phyloP scores from a whole-genome alignment of 2,329 filamentous ascomycete species.

The Coccinonectria pachysandricola region DNA sequence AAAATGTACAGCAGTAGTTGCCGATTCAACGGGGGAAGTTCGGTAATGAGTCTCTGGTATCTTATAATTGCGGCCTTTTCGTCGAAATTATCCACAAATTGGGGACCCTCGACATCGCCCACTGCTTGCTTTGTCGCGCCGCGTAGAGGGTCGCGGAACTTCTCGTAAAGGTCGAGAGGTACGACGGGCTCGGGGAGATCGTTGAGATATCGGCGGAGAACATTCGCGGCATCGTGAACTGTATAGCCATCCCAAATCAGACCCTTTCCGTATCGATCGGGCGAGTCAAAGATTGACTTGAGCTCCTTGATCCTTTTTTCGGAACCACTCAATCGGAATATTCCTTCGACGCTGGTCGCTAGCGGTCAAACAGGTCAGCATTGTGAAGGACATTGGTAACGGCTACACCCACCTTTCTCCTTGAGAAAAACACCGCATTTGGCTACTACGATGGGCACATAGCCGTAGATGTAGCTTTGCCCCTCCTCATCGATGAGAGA shows the following conservation, averaged over 20 bases:
- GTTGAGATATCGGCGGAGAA: conserved; percentile 89
- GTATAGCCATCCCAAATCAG: conserved; percentile 96
- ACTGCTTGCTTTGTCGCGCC: conserved; percentile 62
- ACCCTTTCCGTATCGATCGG: conserved; percentile 91
- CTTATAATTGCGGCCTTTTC: conserved; percentile 64
- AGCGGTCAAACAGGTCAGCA: too few relatives aligned
- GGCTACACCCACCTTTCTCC: conserved; percentile 80
- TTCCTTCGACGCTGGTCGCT: conserved; percentile 94
- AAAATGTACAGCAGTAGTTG: conserved; percentile 93
- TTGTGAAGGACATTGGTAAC: too few relatives aligned
- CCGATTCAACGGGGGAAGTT: conserved; percentile 83
- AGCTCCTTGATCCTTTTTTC: conserved; percentile 98
- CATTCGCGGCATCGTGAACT: conserved; percentile 95
- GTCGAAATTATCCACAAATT: conserved; percentile 54
- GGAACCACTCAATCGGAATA: conserved; percentile 90
- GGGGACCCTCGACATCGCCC: conserved; percentile 56
- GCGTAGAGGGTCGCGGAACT: conserved; percentile 75
- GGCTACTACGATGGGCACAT: conserved; percentile 94
- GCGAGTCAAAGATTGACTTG: conserved; percentile 83
- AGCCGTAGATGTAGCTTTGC: conserved; percentile 95
- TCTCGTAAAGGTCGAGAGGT: conserved; percentile 83
- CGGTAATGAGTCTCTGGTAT: conserved; percentile 86
- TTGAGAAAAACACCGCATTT: conserved; percentile 97
- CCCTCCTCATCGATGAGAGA: conserved; percentile 88
- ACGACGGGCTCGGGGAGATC: conserved; percentile 95